phyloP scores from a whole-genome alignment of 1,284 basidiomycete species.

The Mrakiaceae sp. region DNA sequence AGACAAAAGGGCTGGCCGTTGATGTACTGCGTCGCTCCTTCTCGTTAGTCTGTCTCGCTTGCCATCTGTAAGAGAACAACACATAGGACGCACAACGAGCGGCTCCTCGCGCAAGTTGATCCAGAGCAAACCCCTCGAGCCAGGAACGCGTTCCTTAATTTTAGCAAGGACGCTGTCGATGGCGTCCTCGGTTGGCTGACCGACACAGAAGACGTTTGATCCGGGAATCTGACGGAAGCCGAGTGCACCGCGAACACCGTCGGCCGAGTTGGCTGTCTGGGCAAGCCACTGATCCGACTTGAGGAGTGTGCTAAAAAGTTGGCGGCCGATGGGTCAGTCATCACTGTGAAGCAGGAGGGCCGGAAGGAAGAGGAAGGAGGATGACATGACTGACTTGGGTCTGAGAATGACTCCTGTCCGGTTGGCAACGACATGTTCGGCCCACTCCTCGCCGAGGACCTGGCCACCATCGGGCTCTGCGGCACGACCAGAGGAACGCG shows the following conservation, averaged over 20 bases:
- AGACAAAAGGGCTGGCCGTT: slow-evolving; percentile 47
- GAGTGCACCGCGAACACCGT: slow-evolving; percentile 76
- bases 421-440: slow-evolving; percentile 83
- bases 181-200: slow-evolving; percentile 86
- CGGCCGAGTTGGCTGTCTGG: slow-evolving; percentile 48
- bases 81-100: slow-evolving; percentile 33
- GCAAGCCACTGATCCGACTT: slow-evolving; percentile 86
- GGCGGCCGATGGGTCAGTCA: not conserved
- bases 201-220: slow-evolving; percentile 71
- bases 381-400: slow-evolving; percentile 49
- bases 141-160: slow-evolving; percentile 53
- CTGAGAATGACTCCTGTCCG: slow-evolving; percentile 87
- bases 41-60: too few species aligned
- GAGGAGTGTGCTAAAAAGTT: slow-evolving; percentile 53
- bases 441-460: slow-evolving; percentile 85
- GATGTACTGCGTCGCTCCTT: slow-evolving; percentile 45
- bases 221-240: slow-evolving; percentile 82
- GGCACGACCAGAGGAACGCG: slow-evolving; percentile 38
- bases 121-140: slow-evolving; percentile 64
- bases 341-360: not conserved
- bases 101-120: slow-evolving; percentile 66
- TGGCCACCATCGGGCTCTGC: slow-evolving; percentile 69
- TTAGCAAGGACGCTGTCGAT: slow-evolving; percentile 68
- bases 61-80: too few species aligned
- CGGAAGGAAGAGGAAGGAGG: too few species aligned